These are phyloP conservation scores for Dorcoceras hygrometricum DNA, from an alignment of 257 asterid genomes.

Conservation along the genomic window DNA sequence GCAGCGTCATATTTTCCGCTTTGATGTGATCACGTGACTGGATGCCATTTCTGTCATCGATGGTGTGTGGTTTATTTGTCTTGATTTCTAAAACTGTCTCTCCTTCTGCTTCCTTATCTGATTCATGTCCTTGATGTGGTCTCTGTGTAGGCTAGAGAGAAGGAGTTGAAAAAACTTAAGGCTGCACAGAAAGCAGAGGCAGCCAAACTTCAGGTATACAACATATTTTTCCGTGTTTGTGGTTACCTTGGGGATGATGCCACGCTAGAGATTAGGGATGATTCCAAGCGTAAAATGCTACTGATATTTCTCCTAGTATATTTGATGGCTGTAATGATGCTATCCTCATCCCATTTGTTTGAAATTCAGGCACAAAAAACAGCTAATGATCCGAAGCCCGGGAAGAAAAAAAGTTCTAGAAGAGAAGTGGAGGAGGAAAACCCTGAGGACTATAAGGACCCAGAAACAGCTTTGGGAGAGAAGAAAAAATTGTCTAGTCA, in stretches of 20 bases:
- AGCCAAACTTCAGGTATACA: constrained; percentile 46
- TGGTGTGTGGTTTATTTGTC: neutral
- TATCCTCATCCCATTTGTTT: constrained; percentile 12
- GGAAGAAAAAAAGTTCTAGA: constrained; percentile 67
- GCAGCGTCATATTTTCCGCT: neutral
- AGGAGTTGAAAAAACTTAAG: constrained; percentile 78
- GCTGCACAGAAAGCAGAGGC: constrained; percentile 90
- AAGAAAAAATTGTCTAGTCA: constrained; percentile 72
- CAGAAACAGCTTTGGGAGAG: constrained; percentile 72
- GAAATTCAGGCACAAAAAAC: constrained; percentile 57
- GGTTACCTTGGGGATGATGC: constrained; percentile 23
- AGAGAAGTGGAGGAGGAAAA: constrained; percentile 71
- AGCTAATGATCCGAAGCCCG: constrained; percentile 50
- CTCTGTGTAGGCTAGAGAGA: constrained; percentile 70
- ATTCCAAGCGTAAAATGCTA: constrained; percentile 59
- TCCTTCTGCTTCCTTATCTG: neutral
- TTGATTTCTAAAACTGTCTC: neutral
- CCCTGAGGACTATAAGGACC: constrained; percentile 72
- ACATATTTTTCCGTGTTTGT: neutral
- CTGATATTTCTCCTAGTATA: neutral
- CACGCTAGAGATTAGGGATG: constrained; percentile 10
- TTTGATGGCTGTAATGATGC: neutral
- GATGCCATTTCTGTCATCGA: neutral
- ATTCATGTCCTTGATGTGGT: constrained; percentile 14
- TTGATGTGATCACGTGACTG: neutral